Conservation (phyloP, 1,284 basidiomycete species). For the Mrakiaceae sp. region DNA sequence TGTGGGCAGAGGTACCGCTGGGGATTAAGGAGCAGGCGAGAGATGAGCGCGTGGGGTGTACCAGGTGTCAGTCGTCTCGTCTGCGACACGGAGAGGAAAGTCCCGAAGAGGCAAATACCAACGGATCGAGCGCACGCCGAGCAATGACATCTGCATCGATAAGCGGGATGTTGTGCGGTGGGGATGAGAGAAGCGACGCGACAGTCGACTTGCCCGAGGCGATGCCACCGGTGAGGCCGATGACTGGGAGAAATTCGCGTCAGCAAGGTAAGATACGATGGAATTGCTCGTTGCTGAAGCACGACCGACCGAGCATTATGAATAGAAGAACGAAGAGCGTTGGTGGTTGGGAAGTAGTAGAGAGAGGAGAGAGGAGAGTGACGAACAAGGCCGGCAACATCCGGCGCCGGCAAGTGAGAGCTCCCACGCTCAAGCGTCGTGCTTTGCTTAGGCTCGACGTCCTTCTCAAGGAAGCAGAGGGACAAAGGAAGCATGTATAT, state of each 20-base stretch:
- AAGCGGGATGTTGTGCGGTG: constrained; percentile 52
- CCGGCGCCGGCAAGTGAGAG: too few species aligned
- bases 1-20: constrained; percentile 56
- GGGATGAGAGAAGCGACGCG: constrained; percentile 54
- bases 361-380: not conserved
- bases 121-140: constrained; percentile 70
- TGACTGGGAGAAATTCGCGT: constrained; percentile 43
- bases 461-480: too few species aligned
- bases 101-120: not conserved
- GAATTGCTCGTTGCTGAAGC: not conserved
- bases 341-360: not conserved
- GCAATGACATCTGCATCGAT: constrained; percentile 90
- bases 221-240: constrained; percentile 93
- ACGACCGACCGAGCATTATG: not conserved
- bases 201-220: constrained; percentile 94
- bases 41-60: not conserved
- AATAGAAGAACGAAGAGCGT: not conserved
- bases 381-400: too few species aligned
- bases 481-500: too few species aligned
- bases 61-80: not conserved
- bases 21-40: not conserved
- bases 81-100: not conserved
- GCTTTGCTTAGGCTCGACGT: too few species aligned
- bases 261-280: not conserved
- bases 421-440: too few species aligned